These are phyloP conservation scores for Coemansia sp. DNA, from an alignment of 192 early-diverging fungal species.

Conservation along the genomic window DNA sequence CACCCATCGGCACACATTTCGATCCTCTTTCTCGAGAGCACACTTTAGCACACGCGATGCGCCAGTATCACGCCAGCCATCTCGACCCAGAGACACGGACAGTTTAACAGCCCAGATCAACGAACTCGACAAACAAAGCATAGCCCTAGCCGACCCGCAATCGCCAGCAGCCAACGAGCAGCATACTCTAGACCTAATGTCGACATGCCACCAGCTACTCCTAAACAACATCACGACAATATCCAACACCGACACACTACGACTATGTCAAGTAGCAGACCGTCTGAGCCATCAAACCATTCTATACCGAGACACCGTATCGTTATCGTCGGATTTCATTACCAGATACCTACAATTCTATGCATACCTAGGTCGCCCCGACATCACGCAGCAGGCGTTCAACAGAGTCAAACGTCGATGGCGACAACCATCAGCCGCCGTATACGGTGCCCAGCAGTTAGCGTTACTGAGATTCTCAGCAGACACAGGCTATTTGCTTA, in stretches of 20 bases:
- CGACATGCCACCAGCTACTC: conserved; percentile 10
- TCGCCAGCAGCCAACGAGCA: conserved; percentile 3
- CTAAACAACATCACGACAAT: neutral
- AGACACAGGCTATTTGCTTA: conserved; percentile 12
- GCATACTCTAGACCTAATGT: neutral
- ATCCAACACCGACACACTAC: conserved; percentile 1
- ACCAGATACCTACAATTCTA: conserved; percentile 39
- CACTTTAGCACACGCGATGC: neutral
- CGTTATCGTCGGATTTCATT: neutral
- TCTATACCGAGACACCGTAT: neutral
- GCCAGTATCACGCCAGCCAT: neutral
- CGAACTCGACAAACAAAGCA: neutral
- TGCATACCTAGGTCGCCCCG: conserved; percentile 42
- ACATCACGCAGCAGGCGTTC: conserved; percentile 37
- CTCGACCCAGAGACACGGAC: neutral
- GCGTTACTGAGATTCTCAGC: conserved; percentile 27
- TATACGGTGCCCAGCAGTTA: conserved; percentile 30
- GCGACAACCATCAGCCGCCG: conserved; percentile 18
- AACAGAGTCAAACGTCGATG: conserved; percentile 16
- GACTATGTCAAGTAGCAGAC: conserved; percentile 30
- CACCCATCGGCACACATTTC: neutral
- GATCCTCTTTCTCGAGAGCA: neutral
- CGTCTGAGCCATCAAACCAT: conserved; percentile 18
- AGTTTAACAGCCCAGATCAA: neutral
- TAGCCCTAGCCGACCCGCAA: neutral